A percentile compares a stretch with the other conserved stretches of the same genome.
Evolutionary conservation across 1,284 basidiomycete species (phyloP).

Genomic region (Xerocomus alliaceus): DNA sequence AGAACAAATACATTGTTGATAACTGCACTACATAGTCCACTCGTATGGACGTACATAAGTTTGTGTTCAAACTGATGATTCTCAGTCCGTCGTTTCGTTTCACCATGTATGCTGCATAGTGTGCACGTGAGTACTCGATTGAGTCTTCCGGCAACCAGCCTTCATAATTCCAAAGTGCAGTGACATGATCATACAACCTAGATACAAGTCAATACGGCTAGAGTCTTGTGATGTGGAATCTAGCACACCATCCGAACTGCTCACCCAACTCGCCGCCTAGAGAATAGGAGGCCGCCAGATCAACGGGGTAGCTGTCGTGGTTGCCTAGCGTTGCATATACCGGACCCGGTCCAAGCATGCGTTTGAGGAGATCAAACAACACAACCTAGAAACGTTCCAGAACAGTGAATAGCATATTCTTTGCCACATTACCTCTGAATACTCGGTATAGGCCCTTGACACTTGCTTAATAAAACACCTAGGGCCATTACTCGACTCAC

Average conservation of each 20-base stretch:
- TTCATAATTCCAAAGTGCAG: conserved; percentile 72
- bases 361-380: conserved; percentile 69
- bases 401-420: conserved; percentile 2
- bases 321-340: conserved; percentile 80
- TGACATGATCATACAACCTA: conserved; percentile 80
- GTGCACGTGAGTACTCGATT: conserved; percentile 64
- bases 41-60: conserved; percentile 60
- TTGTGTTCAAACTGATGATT: conserved; percentile 79
- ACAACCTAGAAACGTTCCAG: conserved; percentile 52
- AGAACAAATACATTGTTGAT: not conserved
- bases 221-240: not conserved
- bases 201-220: conserved; percentile 1
- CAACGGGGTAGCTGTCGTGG: conserved; percentile 54
- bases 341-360: conserved; percentile 65
- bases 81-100: conserved; percentile 70
- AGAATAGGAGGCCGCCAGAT: conserved; percentile 54
- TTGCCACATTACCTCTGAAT: conserved; percentile 57
- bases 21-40: not conserved
- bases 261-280: conserved; percentile 58
- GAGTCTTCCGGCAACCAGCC: conserved; percentile 71
- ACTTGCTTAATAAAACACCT: not conserved
- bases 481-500: conserved; percentile 38
- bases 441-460: conserved; percentile 54
- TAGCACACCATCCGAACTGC: conserved; percentile 67
- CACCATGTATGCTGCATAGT: conserved; percentile 78